Evolutionary conservation across 2,329 filamentous ascomycete genomes (phyloP).

Genomic region (Aspergillus sp.): DNA sequence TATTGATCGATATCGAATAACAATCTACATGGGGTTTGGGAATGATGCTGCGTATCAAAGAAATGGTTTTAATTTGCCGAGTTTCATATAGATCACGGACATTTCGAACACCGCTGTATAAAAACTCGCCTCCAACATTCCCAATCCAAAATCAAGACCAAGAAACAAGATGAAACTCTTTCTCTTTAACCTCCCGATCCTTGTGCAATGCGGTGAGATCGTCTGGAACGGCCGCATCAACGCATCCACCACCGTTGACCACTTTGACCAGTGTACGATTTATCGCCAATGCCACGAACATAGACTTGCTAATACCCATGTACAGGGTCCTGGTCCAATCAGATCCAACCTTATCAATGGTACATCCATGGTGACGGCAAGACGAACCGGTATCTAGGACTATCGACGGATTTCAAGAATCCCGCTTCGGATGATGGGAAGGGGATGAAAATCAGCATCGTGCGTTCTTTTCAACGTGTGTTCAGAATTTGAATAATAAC

Average conservation of each 20-base stretch:
- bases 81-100: not conserved
- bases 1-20: too few relatives aligned
- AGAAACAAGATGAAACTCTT: not conserved
- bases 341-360: slow-evolving; percentile 66
- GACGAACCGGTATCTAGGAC: slow-evolving; percentile 51
- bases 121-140: not conserved
- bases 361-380: slow-evolving; percentile 62
- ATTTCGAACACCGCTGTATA: not conserved
- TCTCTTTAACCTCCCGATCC: not conserved
- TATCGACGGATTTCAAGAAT: slow-evolving; percentile 57
- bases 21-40: too few relatives aligned
- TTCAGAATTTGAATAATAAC: slow-evolving; percentile 35
- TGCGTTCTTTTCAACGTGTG: not conserved
- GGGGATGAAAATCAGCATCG: slow-evolving; percentile 63
- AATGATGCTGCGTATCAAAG: too few relatives aligned
- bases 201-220: slow-evolving; percentile 16
- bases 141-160: too few relatives aligned
- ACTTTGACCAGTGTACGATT: slow-evolving; percentile 20
- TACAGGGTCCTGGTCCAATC: slow-evolving; percentile 58
- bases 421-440: slow-evolving; percentile 57
- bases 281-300: not conserved
- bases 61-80: too few relatives aligned
- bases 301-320: not conserved
- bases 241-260: slow-evolving; percentile 12
- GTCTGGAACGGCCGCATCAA: slow-evolving; percentile 25